Evolutionary conservation across 192 early-diverging fungal species (phyloP).

Genomic region (Coemansia sp.): DNA sequence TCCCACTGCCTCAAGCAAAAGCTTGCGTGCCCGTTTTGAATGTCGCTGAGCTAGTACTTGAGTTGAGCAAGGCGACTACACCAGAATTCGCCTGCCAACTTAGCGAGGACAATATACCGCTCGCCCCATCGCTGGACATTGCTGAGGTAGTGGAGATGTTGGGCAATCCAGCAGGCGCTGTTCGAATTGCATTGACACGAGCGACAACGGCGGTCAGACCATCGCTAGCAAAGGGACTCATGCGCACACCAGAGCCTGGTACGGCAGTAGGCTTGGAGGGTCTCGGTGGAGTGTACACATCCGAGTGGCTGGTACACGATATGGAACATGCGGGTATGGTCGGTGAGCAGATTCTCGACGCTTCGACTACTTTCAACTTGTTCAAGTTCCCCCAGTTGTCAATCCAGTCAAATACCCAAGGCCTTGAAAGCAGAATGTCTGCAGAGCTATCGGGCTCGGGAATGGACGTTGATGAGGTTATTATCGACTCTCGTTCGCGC

Average conservation of each 20-base stretch:
- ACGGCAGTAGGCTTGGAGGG: slow-evolving; percentile 12
- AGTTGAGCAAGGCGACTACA: background rate
- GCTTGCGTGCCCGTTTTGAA: background rate
- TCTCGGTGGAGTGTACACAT: slow-evolving; percentile 38
- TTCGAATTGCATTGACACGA: background rate
- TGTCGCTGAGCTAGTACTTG: background rate
- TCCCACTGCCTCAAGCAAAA: background rate
- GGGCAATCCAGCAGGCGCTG: background rate
- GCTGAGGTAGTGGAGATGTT: slow-evolving; percentile 1
- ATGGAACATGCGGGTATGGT: slow-evolving; percentile 14
- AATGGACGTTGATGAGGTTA: slow-evolving; percentile 43
- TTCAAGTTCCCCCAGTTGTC: slow-evolving; percentile 4
- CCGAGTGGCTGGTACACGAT: slow-evolving; percentile 19
- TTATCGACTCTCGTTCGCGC: slow-evolving; percentile 28
- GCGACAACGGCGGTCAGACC: background rate
- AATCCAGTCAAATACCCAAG: background rate
- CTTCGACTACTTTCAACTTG: background rate
- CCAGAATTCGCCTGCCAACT: background rate
- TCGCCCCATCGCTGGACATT: background rate
- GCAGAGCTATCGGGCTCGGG: slow-evolving; percentile 1
- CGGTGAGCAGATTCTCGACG: slow-evolving; percentile 21
- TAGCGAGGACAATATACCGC: background rate
- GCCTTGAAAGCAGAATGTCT: background rate
- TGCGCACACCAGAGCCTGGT: background rate
- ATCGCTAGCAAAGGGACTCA: slow-evolving; percentile 7